Percentiles rank a stretch among this genome's conserved stretches.
phyloP scores from a whole-genome alignment of 305 asterid genomes.

The Rubia tinctorum region DNA sequence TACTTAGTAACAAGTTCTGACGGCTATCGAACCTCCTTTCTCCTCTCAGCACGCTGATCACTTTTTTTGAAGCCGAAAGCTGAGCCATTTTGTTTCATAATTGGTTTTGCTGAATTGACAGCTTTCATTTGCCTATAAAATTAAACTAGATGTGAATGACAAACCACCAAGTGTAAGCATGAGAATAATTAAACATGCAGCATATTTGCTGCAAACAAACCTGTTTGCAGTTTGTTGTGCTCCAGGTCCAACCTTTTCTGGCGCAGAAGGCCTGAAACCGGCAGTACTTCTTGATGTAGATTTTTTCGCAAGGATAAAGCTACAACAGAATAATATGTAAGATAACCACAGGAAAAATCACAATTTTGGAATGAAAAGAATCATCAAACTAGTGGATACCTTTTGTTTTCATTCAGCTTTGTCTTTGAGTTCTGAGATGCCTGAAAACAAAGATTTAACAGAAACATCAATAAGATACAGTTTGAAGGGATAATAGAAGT shows the following conservation, averaged over 20 bases:
- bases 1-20: background rate
- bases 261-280: conserved; percentile 27
- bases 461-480: background rate
- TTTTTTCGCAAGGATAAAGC: conserved; percentile 33
- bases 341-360: background rate
- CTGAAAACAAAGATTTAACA: conserved; percentile 23
- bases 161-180: conserved; percentile 14
- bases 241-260: conserved; percentile 28
- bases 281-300: conserved; percentile 25
- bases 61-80: conserved; percentile 42
- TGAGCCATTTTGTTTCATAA: conserved; percentile 37
- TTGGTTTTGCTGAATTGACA: conserved; percentile 24
- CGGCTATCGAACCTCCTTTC: conserved; percentile 52
- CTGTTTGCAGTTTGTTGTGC: conserved; percentile 43
- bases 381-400: conserved; percentile 35
- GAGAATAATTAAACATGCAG: conserved; percentile 7
- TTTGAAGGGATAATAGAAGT: background rate
- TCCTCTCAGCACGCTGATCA: conserved; percentile 48
- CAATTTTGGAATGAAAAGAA: conserved; percentile 3
- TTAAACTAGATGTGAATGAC: conserved; percentile 3
- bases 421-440: conserved; percentile 29
- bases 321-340: background rate
- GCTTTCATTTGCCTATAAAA: conserved; percentile 38
- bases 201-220: conserved; percentile 25
- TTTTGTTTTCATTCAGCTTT: conserved; percentile 33